phyloP scores from a whole-genome alignment of 805 yeast genomes.

The Sungouiozyma intestinalis region DNA sequence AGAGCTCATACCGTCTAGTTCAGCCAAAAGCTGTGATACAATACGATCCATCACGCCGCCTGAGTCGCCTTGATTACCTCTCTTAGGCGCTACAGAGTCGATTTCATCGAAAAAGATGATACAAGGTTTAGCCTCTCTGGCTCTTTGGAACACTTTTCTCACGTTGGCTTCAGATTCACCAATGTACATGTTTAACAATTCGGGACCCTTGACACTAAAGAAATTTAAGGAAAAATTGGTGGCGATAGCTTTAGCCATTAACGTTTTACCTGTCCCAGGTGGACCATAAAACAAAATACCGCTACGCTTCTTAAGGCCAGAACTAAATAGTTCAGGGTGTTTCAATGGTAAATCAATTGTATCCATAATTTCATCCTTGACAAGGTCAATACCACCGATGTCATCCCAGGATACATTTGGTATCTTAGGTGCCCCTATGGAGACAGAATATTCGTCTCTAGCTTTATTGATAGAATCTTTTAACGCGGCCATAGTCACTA shows the following conservation, averaged over 20 bases:
- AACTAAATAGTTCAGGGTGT: slow-evolving; percentile 79
- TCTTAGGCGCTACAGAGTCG: slow-evolving; percentile 96
- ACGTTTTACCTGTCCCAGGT: slow-evolving; percentile 96
- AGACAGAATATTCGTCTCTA: slow-evolving; percentile 78
- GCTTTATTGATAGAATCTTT: slow-evolving; percentile 56
- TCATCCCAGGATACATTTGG: slow-evolving; percentile 96
- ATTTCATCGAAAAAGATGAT: slow-evolving; percentile 95
- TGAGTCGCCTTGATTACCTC: slow-evolving; percentile 98
- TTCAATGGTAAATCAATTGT: slow-evolving; percentile 93
- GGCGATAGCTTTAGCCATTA: slow-evolving; percentile 94
- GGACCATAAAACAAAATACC: slow-evolving; percentile 96
- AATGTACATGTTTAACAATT: slow-evolving; percentile 90
- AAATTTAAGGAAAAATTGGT: slow-evolving; percentile 89
- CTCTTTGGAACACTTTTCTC: slow-evolving; percentile 83
- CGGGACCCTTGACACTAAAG: slow-evolving; percentile 96
- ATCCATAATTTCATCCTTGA: slow-evolving; percentile 86
- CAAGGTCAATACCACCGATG: slow-evolving; percentile 87
- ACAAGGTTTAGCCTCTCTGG: slow-evolving; percentile 95
- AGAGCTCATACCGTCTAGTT: slow-evolving; percentile 87
- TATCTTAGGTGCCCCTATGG: slow-evolving; percentile 93
- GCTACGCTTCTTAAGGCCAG: slow-evolving; percentile 86
- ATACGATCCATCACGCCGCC: slow-evolving; percentile 99
- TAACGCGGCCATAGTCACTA: slow-evolving; percentile 42
- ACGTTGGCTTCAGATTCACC: slow-evolving; percentile 99
- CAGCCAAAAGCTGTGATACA: slow-evolving; percentile 90